phyloP scores from a whole-genome alignment of 257 asterid species.

The Thymus quinquecostatus region DNA sequence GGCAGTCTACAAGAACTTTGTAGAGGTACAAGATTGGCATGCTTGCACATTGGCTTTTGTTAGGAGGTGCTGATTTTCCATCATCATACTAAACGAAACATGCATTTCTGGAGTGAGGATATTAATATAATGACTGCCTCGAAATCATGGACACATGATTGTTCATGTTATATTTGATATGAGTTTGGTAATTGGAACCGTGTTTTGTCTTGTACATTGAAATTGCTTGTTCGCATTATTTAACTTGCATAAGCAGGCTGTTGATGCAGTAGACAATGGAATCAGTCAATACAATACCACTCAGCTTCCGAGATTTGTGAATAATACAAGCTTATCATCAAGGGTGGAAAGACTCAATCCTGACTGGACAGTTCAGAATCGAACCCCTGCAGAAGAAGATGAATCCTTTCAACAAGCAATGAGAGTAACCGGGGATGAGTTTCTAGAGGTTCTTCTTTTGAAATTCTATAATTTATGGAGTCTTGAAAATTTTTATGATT shows the following conservation, averaged over 20 bases:
- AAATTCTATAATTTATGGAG: slow-evolving; percentile 4
- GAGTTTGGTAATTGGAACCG: neutral
- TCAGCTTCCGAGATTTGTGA: slow-evolving; percentile 30
- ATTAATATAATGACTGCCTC: neutral
- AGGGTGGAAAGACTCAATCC: slow-evolving; percentile 32
- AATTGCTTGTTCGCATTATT: neutral
- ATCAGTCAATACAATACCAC: slow-evolving; percentile 30
- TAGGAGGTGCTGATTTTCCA: neutral
- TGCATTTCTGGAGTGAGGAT: neutral
- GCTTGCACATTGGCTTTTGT: neutral
- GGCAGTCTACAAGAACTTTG: slow-evolving; percentile 29
- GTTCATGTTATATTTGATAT: neutral
- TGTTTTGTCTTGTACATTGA: neutral
- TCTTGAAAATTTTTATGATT: neutral
- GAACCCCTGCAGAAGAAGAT: slow-evolving; percentile 26
- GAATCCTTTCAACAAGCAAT: slow-evolving; percentile 33
- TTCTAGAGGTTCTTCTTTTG: slow-evolving; percentile 27
- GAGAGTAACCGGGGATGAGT: slow-evolving; percentile 29
- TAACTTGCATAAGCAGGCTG: slow-evolving; percentile 20
- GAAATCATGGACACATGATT: neutral
- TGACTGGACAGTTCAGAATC: slow-evolving; percentile 29
- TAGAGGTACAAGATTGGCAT: slow-evolving; percentile 30
- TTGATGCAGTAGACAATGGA: slow-evolving; percentile 34
- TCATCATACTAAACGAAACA: neutral
- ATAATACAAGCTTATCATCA: slow-evolving; percentile 33